A percentile compares a stretch with the other conserved stretches of the same genome.
Conservation (phyloP, 345 rosid species). For the Diplotaxis tenuifolia region DNA sequence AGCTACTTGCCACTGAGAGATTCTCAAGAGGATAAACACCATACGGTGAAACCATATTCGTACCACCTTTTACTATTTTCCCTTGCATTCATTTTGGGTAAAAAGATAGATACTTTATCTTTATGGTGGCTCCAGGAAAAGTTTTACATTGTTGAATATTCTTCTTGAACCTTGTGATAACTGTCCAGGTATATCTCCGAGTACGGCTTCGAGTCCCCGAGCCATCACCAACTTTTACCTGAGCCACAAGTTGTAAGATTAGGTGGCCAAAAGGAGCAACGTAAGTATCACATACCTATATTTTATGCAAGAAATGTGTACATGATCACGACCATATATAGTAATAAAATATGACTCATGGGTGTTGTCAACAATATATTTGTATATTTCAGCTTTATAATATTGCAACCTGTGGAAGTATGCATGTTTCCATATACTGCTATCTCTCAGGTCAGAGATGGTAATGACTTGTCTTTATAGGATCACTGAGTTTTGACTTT, state of each 20-base stretch:
- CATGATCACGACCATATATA: background rate
- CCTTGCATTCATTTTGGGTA: background rate
- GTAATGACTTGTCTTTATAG: background rate
- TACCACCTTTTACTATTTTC: conserved; percentile 19
- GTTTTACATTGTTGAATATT: conserved; percentile 5
- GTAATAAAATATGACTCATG: background rate
- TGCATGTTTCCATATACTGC: background rate
- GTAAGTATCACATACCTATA: background rate
- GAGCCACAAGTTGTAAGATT: background rate
- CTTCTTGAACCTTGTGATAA: conserved; percentile 17
- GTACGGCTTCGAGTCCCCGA: background rate
- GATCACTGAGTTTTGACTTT: background rate
- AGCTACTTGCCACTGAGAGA: conserved; percentile 16
- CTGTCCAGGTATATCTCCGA: conserved; percentile 4
- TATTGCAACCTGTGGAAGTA: background rate
- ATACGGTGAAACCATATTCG: conserved; percentile 1
- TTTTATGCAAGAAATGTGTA: conserved; percentile 2
- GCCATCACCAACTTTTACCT: conserved; percentile 7
- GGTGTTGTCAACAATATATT: background rate
- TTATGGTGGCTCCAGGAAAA: background rate
- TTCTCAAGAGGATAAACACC: conserved; percentile 8
- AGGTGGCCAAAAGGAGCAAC: conserved; percentile 4
- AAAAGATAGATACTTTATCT: background rate
- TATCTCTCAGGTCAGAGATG: background rate
- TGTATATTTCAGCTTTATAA: background rate